These are phyloP conservation scores for Pterocarpus santalinus DNA, from an alignment of 306 rosid species.

Conservation along the genomic window DNA sequence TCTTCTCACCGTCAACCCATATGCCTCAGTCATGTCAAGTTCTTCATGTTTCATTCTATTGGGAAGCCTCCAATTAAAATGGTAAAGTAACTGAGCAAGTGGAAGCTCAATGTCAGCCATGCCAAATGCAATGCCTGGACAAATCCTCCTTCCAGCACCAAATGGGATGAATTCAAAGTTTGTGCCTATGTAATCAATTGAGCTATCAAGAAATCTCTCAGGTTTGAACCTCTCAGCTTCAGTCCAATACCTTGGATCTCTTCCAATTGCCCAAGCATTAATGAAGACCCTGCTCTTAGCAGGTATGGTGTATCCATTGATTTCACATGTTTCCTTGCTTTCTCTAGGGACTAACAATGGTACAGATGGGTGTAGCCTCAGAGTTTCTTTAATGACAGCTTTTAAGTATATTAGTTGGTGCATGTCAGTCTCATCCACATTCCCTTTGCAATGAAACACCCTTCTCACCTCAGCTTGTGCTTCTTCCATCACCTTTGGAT, in stretches of 20 bases:
- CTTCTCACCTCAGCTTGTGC: conserved; percentile 48
- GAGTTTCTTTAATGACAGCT: conserved; percentile 38
- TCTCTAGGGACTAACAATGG: conserved; percentile 47
- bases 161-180: conserved; percentile 23
- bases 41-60: conserved; percentile 32
- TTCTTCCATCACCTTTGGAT: conserved; percentile 43
- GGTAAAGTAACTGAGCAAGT: conserved; percentile 25
- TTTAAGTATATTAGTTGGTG: conserved; percentile 21
- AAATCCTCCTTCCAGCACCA: conserved; percentile 33
- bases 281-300: background rate
- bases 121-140: conserved; percentile 39
- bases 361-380: conserved; percentile 41
- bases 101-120: conserved; percentile 33
- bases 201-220: conserved; percentile 23
- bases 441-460: background rate
- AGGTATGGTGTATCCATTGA: conserved; percentile 40
- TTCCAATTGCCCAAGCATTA: conserved; percentile 27
- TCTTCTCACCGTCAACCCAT: background rate
- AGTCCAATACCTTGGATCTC: conserved; percentile 32
- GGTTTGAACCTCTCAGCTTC: conserved; percentile 41
- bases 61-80: conserved; percentile 42
- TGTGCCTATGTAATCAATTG: conserved; percentile 30
- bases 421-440: conserved; percentile 18
- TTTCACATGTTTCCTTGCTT: conserved; percentile 15
- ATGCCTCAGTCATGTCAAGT: conserved; percentile 30